Base-by-base conservation (phyloP, 73 alveolate species). In the Urostyla sp. region DNA sequence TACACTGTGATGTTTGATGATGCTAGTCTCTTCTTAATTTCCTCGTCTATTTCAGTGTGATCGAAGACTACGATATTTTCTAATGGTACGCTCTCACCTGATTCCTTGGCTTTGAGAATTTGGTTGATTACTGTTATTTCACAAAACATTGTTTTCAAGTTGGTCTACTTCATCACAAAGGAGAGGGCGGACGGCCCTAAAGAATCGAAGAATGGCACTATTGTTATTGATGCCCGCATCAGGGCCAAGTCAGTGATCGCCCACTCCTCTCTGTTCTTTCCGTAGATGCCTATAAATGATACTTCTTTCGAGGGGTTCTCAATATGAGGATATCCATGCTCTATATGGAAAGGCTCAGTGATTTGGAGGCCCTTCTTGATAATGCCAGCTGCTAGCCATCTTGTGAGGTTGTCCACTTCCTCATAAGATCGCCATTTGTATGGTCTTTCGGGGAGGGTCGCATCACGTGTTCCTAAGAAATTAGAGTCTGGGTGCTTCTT, bases 251-350 rank as follows among this genome's bases (percentile, higher is more conserved):
- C 96, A 0, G 87, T 50, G 18, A 85, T 58, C 18, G 83, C 43
- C 98, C 98, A 94, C 75, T 94, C 98, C 54, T 92, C 96, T 58
- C 98, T 85, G 61, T 92, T 92, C 73, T 87, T 89, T 18, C 95
- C 88, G 90, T 85, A 94, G 59, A 94, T 90, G 35, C 98, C 98
- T 55, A 92, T 48, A 79, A 94, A 84, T n/a, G n/a, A n/a, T n/a
- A n/a, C n/a, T n/a, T n/a, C 69, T 85, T 67, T 37, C 52, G 16
- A n/a, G n/a, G n/a, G n/a, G n/a, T n/a, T n/a, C n/a, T n/a, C 35
- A 36, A 52, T 16, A 74, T 45, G 10, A 58, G 86, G 26, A 46
- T 80, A 21, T 37, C 35, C 10, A 51, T n/a, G 43, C 28, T 80
- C 56, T 75, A 3, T 16, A 72, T 67, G 34, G 72, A 48, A 30